Evolutionary conservation across 805 yeast species (phyloP).

Genomic region (Starmerella geochares): DNA sequence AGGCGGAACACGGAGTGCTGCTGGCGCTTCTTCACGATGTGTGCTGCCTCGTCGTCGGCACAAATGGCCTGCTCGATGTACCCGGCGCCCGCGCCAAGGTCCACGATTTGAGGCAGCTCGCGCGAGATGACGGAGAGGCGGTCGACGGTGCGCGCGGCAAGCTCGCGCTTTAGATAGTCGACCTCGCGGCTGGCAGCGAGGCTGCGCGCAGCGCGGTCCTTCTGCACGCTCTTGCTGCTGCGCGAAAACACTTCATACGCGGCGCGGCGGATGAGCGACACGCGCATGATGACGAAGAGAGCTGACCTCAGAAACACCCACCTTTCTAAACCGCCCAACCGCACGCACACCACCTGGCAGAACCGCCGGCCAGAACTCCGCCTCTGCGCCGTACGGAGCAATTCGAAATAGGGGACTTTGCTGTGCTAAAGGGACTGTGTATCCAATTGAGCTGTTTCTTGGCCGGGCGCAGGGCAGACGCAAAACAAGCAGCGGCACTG

Average conservation of each 20-base stretch:
- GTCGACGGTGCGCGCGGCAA: slow-evolving; percentile 62
- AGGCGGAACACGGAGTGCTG: slow-evolving; percentile 40
- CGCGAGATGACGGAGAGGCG: slow-evolving; percentile 64
- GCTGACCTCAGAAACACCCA: not conserved
- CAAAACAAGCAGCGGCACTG: too few species aligned
- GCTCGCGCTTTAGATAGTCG: slow-evolving; percentile 66
- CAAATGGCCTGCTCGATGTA: slow-evolving; percentile 40
- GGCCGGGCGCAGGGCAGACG: not conserved
- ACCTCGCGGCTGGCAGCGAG: slow-evolving; percentile 43
- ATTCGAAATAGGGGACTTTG: too few species aligned
- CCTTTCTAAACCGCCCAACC: not conserved
- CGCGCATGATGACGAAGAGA: slow-evolving; percentile 11
- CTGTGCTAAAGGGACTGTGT: too few species aligned
- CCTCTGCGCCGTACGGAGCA: too few species aligned
- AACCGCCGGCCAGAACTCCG: too few species aligned
- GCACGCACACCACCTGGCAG: too few species aligned
- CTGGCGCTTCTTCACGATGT: slow-evolving; percentile 43
- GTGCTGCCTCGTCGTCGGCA: slow-evolving; percentile 40
- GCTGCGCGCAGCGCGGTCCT: slow-evolving; percentile 42
- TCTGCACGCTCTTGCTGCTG: slow-evolving; percentile 48
- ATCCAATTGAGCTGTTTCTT: too few species aligned
- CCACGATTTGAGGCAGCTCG: slow-evolving; percentile 49
- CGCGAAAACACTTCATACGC: slow-evolving; percentile 53
- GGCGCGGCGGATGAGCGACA: slow-evolving; percentile 28
- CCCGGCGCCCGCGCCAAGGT: slow-evolving; percentile 67